A percentile compares a stretch with the other conserved stretches of the same genome.
Evolutionary conservation across 148 eudicot genomes (phyloP).

Genomic region (Polygonum aviculare): DNA sequence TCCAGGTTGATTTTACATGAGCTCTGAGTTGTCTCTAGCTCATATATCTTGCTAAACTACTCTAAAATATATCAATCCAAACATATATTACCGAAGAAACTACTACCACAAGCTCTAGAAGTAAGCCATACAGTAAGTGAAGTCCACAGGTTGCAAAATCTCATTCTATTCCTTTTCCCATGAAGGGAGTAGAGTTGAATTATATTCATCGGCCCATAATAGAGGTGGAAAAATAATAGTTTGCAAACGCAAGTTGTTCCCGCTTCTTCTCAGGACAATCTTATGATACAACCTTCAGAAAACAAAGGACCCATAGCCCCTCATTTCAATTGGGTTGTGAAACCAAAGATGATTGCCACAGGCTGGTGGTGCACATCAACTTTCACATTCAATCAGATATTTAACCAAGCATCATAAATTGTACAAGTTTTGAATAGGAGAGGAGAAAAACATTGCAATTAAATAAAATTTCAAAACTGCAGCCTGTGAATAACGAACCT

Average conservation of each 20-base stretch:
- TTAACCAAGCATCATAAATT: not conserved
- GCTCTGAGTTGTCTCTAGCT: not conserved
- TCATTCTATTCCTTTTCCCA: not conserved
- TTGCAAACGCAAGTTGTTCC: not conserved
- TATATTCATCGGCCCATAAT: not conserved
- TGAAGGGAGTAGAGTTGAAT: not conserved
- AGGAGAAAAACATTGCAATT: not conserved
- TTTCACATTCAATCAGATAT: not conserved
- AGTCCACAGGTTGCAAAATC: too few species aligned
- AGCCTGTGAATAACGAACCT: conserved; percentile 49
- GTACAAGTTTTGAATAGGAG: not conserved
- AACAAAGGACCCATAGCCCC: not conserved
- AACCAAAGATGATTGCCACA: not conserved
- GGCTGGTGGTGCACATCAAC: not conserved
- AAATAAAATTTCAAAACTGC: not conserved
- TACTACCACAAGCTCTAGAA: too few species aligned
- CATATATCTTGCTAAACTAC: too few species aligned
- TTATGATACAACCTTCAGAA: not conserved
- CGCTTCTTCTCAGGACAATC: not conserved
- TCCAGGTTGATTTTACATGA: not conserved
- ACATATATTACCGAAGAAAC: too few species aligned
- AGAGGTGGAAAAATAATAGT: not conserved
- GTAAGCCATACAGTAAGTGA: too few species aligned
- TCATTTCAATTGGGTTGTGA: not conserved
- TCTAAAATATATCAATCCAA: too few species aligned